A percentile compares a stretch with the other conserved stretches of the same genome.
Evolutionary conservation across 2,329 filamentous ascomycete genomes (phyloP).

Genomic region (Paraphaeosphaeria minitans): DNA sequence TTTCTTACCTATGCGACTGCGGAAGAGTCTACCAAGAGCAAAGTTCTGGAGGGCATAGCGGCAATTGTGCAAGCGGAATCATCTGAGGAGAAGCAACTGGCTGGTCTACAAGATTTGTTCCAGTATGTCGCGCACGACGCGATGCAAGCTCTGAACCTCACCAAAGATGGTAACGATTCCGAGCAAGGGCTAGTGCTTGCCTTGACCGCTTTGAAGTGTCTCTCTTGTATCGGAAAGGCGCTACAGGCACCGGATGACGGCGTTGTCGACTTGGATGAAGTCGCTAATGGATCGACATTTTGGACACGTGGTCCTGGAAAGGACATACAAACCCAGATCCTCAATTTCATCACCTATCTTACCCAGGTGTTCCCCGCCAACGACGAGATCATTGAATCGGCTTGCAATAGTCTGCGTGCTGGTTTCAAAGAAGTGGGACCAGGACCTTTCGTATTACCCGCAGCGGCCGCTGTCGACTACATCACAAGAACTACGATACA

Average conservation of each 20-base stretch:
- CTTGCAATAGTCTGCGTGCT: conserved; percentile 72
- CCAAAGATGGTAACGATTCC: conserved; percentile 39
- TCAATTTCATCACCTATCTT: conserved; percentile 57
- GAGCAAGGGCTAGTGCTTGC: conserved; percentile 52
- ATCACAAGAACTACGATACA: conserved; percentile 63
- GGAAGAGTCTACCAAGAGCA: conserved; percentile 73
- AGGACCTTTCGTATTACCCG: conserved; percentile 77
- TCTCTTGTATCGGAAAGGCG: conserved; percentile 73
- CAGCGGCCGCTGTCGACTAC: conserved; percentile 68
- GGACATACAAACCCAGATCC: conserved; percentile 57
- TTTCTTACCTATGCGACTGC: conserved; percentile 65
- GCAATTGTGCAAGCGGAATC: conserved; percentile 75
- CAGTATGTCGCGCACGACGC: conserved; percentile 67
- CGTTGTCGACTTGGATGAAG: conserved; percentile 69
- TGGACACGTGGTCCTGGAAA: conserved; percentile 58
- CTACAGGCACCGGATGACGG: conserved; percentile 71
- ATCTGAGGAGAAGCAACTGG: conserved; percentile 60
- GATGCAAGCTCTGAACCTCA: conserved; percentile 39
- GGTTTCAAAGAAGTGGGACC: conserved; percentile 77
- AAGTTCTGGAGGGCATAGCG: conserved; percentile 74
- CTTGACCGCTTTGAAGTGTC: conserved; percentile 66
- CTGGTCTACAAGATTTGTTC: conserved; percentile 63
- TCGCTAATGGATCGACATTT: conserved; percentile 47
- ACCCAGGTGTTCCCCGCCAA: conserved; percentile 62
- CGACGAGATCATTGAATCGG: conserved; percentile 72